phyloP scores from a whole-genome alignment of 1,284 basidiomycete species.

The Ceratobasidium sp. region DNA sequence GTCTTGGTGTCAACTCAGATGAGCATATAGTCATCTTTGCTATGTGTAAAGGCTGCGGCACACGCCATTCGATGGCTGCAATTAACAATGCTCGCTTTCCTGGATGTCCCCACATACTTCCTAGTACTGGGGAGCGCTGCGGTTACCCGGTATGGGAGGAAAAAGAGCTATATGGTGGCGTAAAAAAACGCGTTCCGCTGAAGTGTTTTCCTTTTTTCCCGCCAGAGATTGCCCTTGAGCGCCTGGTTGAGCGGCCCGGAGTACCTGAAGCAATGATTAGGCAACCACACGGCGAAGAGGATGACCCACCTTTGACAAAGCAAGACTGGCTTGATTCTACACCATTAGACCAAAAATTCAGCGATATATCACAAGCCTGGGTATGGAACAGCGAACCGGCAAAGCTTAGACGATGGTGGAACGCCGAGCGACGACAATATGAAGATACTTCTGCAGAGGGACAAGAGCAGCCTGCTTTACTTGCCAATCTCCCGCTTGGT shows the following conservation, averaged over 20 bases:
- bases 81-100: background rate
- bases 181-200: background rate
- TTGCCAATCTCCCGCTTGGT: too few species aligned
- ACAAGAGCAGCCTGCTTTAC: too few species aligned
- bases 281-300: background rate
- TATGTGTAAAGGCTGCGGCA: conserved; percentile 2
- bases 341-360: background rate
- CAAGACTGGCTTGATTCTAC: background rate
- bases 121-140: background rate
- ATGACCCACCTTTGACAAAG: background rate
- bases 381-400: too few species aligned
- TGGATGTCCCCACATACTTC: background rate
- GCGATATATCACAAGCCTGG: background rate
- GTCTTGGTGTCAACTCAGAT: background rate
- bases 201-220: background rate
- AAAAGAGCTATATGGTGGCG: background rate
- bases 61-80: background rate
- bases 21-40: background rate
- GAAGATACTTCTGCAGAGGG: too few species aligned
- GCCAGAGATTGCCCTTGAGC: background rate
- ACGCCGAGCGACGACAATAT: too few species aligned
- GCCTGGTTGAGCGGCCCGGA: background rate
- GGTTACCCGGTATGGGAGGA: background rate
- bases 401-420: too few species aligned
- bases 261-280: background rate